These are phyloP conservation scores for Backusella australiensis DNA, from an alignment of 192 early-diverging fungal species.

Conservation along the genomic window DNA sequence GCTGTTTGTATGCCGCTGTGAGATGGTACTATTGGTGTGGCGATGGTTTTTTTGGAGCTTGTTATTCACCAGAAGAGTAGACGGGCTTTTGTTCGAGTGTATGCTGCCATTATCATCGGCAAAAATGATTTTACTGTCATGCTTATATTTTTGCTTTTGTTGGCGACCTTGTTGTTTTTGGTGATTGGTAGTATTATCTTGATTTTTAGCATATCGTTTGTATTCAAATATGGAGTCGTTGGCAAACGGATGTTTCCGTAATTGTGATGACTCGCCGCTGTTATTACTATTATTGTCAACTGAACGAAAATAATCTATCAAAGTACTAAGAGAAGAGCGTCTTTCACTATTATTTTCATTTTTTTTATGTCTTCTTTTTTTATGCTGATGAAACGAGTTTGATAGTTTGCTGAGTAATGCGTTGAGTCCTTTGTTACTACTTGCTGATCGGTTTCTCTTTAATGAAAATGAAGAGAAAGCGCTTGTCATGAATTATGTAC, in stretches of 20 bases:
- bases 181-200: neutral
- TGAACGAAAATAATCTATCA: slow-evolving; percentile 13
- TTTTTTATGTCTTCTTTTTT: neutral
- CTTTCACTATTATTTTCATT: neutral
- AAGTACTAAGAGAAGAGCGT: neutral
- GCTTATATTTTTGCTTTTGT: neutral
- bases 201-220: neutral
- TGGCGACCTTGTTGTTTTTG: neutral
- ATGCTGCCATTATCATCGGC: neutral
- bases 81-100: neutral
- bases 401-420: slow-evolving; percentile 11
- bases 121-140: neutral
- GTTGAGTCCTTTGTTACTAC: neutral
- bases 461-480: slow-evolving; percentile 7
- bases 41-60: slow-evolving; percentile 1
- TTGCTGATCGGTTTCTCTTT: slow-evolving; percentile 19
- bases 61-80: neutral
- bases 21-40: slow-evolving; percentile 16
- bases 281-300: neutral
- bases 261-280: neutral
- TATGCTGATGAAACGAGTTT: slow-evolving; percentile 3
- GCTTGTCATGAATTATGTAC: slow-evolving; percentile 7
- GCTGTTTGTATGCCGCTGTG: neutral
- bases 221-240: slow-evolving; percentile 14
- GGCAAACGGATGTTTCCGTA: neutral